Percentiles rank a stretch among this genome's conserved stretches.
phyloP scores from a whole-genome alignment of 2,329 filamentous ascomycete species.

The Epicoccum nigrum region DNA sequence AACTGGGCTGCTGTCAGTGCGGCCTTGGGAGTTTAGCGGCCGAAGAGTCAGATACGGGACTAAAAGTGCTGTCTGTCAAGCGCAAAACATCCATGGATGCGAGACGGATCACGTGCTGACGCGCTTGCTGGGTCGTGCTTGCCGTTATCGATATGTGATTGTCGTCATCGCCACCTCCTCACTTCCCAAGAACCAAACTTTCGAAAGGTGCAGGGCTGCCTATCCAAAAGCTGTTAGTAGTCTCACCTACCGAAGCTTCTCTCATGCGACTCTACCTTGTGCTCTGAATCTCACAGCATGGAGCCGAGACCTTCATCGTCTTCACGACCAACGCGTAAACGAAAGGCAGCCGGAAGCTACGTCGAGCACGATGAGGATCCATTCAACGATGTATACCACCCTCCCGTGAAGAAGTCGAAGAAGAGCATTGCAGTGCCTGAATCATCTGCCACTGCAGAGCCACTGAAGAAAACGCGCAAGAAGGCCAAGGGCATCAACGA shows the following conservation, averaged over 20 bases:
- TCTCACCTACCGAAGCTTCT: neutral
- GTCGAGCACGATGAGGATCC: constrained; percentile 16
- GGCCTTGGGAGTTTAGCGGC: neutral
- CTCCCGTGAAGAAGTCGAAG: constrained; percentile 12
- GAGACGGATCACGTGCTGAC: neutral
- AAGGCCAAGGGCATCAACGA: constrained; percentile 24
- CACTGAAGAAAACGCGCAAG: constrained; percentile 22
- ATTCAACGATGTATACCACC: neutral
- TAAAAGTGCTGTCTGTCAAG: no score
- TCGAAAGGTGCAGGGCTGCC: neutral
- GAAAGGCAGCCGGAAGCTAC: constrained; percentile 20
- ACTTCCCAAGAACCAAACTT: neutral
- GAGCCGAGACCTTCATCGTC: neutral
- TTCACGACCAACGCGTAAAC: constrained; percentile 26
- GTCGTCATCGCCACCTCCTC: constrained; percentile 10
- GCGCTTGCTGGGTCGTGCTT: constrained; percentile 4
- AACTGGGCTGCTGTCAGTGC: constrained; percentile 35
- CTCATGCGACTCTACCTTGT: neutral
- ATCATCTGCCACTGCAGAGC: constrained; percentile 10
- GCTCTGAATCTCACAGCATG: neutral
- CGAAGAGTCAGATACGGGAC: neutral
- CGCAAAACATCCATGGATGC: neutral
- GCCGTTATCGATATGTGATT: constrained; percentile 4
- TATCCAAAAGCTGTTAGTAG: neutral
- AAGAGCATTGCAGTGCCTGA: neutral